phyloP scores from a whole-genome alignment of 768 basidiomycete genomes.

The Gelatoporia subvermispora region DNA sequence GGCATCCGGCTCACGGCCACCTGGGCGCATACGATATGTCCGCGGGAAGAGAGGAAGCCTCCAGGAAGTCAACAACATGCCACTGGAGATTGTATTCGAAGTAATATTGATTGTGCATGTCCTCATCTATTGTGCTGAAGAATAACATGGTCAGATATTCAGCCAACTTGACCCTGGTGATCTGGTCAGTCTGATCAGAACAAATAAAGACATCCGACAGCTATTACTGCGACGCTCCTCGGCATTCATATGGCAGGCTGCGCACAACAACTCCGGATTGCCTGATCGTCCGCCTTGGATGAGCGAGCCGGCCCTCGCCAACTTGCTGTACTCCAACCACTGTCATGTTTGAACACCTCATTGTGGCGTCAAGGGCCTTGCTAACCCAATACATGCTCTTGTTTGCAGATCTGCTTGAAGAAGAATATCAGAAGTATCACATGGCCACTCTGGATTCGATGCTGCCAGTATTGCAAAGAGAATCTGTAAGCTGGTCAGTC shows the following conservation, averaged over 20 bases:
- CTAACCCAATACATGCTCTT: too few relatives aligned
- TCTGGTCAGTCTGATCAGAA: conserved; percentile 35
- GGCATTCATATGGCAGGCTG: conserved; percentile 31
- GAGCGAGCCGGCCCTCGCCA: too few relatives aligned
- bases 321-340: too few relatives aligned
- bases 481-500: too few relatives aligned
- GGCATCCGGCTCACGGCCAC: too few relatives aligned
- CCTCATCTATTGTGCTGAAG: not conserved
- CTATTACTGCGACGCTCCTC: conserved; percentile 26
- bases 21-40: not conserved
- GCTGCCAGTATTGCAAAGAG: too few relatives aligned
- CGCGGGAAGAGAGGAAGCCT: conserved; percentile 8
- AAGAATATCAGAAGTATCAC: too few relatives aligned
- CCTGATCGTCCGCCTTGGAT: conserved; percentile 20
- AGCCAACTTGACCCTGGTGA: conserved; percentile 34
- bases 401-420: too few relatives aligned
- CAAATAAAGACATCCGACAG: conserved; percentile 30
- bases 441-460: too few relatives aligned
- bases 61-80: conserved; percentile 12
- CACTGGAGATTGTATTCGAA: conserved; percentile 14
- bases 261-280: conserved; percentile 20
- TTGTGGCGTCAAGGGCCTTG: too few relatives aligned
- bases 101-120: not conserved
- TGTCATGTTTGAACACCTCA: too few relatives aligned
- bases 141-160: conserved; percentile 29